A percentile compares a stretch with the other conserved stretches of the same genome.
These are phyloP conservation scores for Aspergillus floridensis DNA, from an alignment of 2,329 filamentous ascomycete species.

Conservation along the genomic window DNA sequence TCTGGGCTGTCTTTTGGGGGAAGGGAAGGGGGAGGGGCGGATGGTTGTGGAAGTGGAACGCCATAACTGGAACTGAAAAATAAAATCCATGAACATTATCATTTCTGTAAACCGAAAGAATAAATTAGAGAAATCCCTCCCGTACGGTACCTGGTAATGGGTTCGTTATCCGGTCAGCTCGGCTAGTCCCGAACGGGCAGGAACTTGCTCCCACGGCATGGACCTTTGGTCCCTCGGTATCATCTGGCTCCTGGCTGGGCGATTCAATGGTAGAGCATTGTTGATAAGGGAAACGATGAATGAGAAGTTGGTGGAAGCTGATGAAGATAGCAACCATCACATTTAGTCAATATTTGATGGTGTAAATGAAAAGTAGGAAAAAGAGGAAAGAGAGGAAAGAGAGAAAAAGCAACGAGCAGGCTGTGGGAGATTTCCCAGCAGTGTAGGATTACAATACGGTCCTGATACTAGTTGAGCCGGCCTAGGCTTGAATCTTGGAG, in stretches of 20 bases:
- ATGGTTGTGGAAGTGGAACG: slow-evolving; percentile 14
- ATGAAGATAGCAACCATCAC: not conserved
- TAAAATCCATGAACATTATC: not conserved
- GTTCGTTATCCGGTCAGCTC: not conserved
- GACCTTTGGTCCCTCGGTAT: not conserved
- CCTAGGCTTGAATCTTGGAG: not conserved
- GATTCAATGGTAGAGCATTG: not conserved
- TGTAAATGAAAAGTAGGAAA: not conserved
- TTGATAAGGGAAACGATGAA: too few relatives aligned
- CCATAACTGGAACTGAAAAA: slow-evolving; percentile 9
- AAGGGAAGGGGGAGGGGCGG: too few relatives aligned
- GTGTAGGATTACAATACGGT: slow-evolving; percentile 7
- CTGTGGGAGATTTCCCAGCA: not conserved
- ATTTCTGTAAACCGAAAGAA: not conserved
- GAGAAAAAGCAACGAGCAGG: not conserved
- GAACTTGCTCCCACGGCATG: not conserved
- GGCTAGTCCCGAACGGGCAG: slow-evolving; percentile 5
- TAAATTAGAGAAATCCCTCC: not conserved
- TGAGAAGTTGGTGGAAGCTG: not conserved
- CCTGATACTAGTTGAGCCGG: slow-evolving; percentile 3
- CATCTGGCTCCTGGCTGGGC: not conserved
- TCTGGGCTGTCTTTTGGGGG: not conserved
- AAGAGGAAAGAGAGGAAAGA: not conserved
- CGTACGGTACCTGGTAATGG: slow-evolving; percentile 21
- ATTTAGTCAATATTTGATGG: not conserved